Evolutionary conservation across 2,329 filamentous ascomycete genomes (phyloP).

Genomic region (Plenodomus lindquistii): DNA sequence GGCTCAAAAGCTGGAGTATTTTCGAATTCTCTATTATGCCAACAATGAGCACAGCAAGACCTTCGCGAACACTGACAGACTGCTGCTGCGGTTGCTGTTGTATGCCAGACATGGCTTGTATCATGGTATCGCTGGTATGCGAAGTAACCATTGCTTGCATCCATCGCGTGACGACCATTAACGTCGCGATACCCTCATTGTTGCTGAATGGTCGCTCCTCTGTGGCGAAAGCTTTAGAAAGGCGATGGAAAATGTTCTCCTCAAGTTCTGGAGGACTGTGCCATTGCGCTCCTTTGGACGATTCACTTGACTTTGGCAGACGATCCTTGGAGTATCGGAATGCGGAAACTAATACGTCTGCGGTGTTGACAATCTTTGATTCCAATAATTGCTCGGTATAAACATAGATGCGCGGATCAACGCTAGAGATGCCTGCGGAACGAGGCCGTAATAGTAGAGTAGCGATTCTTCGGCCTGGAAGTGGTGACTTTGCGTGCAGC

Average conservation of each 20-base stretch:
- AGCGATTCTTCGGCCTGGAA: conserved; percentile 42
- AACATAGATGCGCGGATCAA: conserved; percentile 42
- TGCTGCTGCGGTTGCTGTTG: conserved; percentile 56
- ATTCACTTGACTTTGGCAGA: conserved; percentile 21
- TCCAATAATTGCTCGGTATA: conserved; percentile 42
- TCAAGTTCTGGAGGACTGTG: conserved; percentile 43
- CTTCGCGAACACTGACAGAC: conserved; percentile 65
- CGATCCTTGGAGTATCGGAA: conserved; percentile 43
- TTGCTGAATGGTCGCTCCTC: conserved; percentile 39
- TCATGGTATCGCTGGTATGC: conserved; percentile 45
- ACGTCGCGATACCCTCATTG: conserved; percentile 34
- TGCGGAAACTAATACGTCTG: conserved; percentile 38
- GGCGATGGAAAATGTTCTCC: conserved; percentile 43
- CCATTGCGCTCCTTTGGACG: conserved; percentile 29
- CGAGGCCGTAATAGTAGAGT: conserved; percentile 40
- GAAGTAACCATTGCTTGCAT: conserved; percentile 47
- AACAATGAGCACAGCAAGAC: conserved; percentile 66
- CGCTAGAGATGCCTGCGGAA: conserved; percentile 22
- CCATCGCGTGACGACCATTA: conserved; percentile 40
- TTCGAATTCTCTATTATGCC: conserved; percentile 63
- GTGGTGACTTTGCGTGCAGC: conserved; percentile 38
- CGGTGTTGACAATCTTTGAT: conserved; percentile 37
- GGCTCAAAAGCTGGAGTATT: conserved; percentile 59
- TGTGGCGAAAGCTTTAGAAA: conserved; percentile 40
- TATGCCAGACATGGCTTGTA: conserved; percentile 46